Percentiles rank a stretch among this genome's conserved stretches.
phyloP scores from a whole-genome alignment of 2,329 filamentous ascomycete species.

The Fusarium beomiforme region DNA sequence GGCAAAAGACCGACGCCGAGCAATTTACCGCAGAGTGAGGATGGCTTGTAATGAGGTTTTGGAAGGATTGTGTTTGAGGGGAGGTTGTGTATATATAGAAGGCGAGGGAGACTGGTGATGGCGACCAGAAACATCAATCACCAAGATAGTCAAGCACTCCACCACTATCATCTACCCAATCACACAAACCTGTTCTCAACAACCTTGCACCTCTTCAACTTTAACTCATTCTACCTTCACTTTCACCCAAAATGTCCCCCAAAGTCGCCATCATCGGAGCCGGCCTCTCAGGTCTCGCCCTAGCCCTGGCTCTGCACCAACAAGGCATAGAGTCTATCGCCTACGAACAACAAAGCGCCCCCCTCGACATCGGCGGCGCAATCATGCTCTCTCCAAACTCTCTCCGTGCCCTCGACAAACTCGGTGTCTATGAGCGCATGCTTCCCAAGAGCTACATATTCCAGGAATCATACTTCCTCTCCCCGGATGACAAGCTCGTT shows the following conservation, averaged over 20 bases:
- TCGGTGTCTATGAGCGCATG: constrained; percentile 60
- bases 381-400: constrained; percentile 70
- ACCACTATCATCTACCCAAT: fast-evolving
- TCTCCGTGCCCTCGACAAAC: constrained; percentile 60
- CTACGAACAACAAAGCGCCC: constrained; percentile 59
- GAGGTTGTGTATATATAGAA: constrained; percentile 17
- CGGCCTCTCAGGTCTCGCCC: constrained; percentile 59
- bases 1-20: not conserved
- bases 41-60: fast-evolving
- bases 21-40: not conserved
- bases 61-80: no score
- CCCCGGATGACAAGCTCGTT: constrained; percentile 45
- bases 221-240: fast-evolving
- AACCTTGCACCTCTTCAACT: no score
- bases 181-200: no score
- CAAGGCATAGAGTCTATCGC: constrained; percentile 60
- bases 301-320: constrained; percentile 64
- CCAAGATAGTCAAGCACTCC: not conserved
- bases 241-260: not conserved
- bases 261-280: constrained; percentile 48
- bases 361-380: constrained; percentile 61
- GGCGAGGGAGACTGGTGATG: no score
- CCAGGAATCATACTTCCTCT: constrained; percentile 58
- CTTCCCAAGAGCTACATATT: constrained; percentile 60
- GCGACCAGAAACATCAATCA: not conserved